phyloP scores from a whole-genome alignment of 2,329 filamentous ascomycete species.

The Ramichloridium luteum region DNA sequence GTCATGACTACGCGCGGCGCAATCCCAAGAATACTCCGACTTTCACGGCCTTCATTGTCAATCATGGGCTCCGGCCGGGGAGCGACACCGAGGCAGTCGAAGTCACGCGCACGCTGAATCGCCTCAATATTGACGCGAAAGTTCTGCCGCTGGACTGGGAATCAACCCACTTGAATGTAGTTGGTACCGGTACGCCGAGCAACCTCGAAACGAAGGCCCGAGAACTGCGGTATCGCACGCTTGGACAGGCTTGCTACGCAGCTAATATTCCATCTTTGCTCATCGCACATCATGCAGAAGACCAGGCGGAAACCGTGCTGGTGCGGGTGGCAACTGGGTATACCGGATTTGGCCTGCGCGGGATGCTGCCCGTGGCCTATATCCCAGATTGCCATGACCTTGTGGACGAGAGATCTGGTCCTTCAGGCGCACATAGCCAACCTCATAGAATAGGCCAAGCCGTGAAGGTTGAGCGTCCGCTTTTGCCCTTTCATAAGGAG shows the following conservation, averaged over 20 bases:
- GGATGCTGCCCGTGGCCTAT: conserved; percentile 12
- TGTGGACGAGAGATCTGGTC: too few species aligned
- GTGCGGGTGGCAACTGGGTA: conserved; percentile 63
- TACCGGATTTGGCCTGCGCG: conserved; percentile 50
- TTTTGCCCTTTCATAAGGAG: conserved; percentile 59
- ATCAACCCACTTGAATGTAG: conserved; percentile 4
- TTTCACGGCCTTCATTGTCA: conserved; percentile 47
- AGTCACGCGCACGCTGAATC: conserved; percentile 29
- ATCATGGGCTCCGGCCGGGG: conserved; percentile 45
- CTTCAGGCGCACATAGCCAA: background rate
- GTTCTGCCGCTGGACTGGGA: conserved; percentile 29
- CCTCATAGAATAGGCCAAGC: conserved; percentile 32
- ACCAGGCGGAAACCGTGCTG: conserved; percentile 81
- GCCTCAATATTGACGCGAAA: conserved; percentile 13
- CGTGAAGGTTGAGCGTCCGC: conserved; percentile 54
- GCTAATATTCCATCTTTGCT: conserved; percentile 49
- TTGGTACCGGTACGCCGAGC: conserved; percentile 31
- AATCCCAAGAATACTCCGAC: conserved; percentile 7
- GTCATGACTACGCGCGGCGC: conserved; percentile 25
- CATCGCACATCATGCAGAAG: conserved; percentile 77
- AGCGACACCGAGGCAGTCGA: conserved; percentile 43
- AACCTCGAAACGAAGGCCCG: conserved; percentile 72
- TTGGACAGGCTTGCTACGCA: conserved; percentile 50
- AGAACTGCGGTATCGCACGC: conserved; percentile 55
- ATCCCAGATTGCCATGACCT: conserved; percentile 63